Base-by-base conservation (phyloP, 495 filamentous ascomycete genomes). In the Penicillium alfredii region DNA sequence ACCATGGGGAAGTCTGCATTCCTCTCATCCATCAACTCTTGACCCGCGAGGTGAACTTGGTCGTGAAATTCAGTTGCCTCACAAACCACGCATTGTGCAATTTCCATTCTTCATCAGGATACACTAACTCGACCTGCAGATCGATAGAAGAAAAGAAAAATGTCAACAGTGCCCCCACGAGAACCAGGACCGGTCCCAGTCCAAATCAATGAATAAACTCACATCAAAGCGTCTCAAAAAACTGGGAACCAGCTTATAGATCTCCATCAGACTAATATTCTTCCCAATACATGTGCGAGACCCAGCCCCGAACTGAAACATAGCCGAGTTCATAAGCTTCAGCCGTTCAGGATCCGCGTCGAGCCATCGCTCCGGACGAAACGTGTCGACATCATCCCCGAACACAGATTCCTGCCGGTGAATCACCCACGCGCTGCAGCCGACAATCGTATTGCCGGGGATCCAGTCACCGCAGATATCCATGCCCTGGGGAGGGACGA, bases 171-270 rank as follows among this genome's bases (percentile, higher is more conserved):
- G 18, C 23, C 19, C 18, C 36, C n/a, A n/a, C n/a, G n/a, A n/a
- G n/a, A n/a, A n/a, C n/a, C n/a, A n/a, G n/a, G n/a, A n/a, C n/a
- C n/a, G n/a, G n/a, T n/a, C n/a, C n/a, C n/a, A n/a, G n/a, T n/a
- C n/a, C n/a, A n/a, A n/a, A n/a, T n/a, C n/a, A n/a, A n/a, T n/a
- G n/a, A n/a, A n/a, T n/a, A n/a, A n/a, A n/a, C n/a, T n/a, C n/a
- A n/a, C n/a, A n/a, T n/a, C n/a, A n/a, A n/a, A n/a, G n/a, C n/a
- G n/a, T n/a, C n/a, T n/a, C n/a, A n/a, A n/a, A n/a, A n/a, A n/a
- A n/a, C n/a, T n/a, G n/a, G 84, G 84, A 17, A 88, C 76, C 38
- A 88, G 51, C 66, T 90, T 90, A 41, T 86, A 84, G 17, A 88
- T 80, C 69, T 90, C 85, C 54, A 88, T 35, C 55, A 85, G 48